Percentiles rank a stretch among this genome's conserved stretches.
These are phyloP conservation scores for Magnusiomyces paraingens DNA, from an alignment of 1,139 yeast species.

Conservation along the genomic window DNA sequence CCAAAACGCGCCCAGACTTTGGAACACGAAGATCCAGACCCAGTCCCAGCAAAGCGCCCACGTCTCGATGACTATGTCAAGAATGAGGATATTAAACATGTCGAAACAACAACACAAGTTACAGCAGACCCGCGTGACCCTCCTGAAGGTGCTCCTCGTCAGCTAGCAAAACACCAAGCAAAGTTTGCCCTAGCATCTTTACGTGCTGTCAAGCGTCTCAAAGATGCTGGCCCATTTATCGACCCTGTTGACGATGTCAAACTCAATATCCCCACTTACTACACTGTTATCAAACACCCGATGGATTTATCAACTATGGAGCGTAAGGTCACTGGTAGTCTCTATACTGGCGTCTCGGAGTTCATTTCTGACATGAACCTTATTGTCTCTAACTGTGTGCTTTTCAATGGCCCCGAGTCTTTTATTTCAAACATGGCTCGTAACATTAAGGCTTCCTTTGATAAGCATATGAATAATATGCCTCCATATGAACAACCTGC, in stretches of 20 bases:
- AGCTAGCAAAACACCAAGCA: slow-evolving; percentile 83
- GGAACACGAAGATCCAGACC: not conserved
- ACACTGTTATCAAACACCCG: slow-evolving; percentile 75
- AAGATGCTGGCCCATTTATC: slow-evolving; percentile 87
- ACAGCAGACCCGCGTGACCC: slow-evolving; percentile 18
- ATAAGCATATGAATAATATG: slow-evolving; percentile 86
- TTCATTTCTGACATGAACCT: slow-evolving; percentile 75
- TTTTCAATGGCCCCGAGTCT: slow-evolving; percentile 80
- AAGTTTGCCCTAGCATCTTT: slow-evolving; percentile 44
- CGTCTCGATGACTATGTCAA: not conserved
- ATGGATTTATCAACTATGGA: slow-evolving; percentile 95
- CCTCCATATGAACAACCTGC: slow-evolving; percentile 67
- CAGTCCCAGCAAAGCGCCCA: not conserved
- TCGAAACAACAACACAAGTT: too few species aligned
- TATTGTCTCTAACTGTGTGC: slow-evolving; percentile 75
- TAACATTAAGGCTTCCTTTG: slow-evolving; percentile 84
- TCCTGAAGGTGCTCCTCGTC: slow-evolving; percentile 34
- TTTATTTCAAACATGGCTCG: slow-evolving; percentile 87
- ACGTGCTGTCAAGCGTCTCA: slow-evolving; percentile 73
- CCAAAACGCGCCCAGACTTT: not conserved
- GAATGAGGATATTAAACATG: not conserved
- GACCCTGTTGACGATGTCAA: slow-evolving; percentile 87
- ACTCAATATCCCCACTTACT: slow-evolving; percentile 85
- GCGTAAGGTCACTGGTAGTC: slow-evolving; percentile 59
- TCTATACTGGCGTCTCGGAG: slow-evolving; percentile 63